A percentile compares a stretch with the other conserved stretches of the same genome.
Evolutionary conservation across 208 protist genomes (phyloP).

Genomic region (Acanthamoeba sp.): DNA sequence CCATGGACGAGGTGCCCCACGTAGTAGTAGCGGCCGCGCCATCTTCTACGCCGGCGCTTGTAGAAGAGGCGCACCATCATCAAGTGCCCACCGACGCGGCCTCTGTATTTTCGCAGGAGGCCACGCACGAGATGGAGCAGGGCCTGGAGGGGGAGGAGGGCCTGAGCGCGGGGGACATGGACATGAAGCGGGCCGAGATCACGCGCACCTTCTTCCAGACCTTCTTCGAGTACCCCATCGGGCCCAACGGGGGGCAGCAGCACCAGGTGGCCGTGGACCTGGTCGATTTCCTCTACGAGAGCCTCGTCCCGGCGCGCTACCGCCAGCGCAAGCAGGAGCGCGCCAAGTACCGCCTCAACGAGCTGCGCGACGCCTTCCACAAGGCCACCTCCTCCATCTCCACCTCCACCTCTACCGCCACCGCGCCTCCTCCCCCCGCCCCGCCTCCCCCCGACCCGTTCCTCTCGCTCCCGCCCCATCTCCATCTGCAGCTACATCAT

Average conservation of each 20-base stretch:
- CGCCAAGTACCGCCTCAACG: slow-evolving; percentile 14
- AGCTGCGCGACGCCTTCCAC: background rate
- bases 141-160: background rate
- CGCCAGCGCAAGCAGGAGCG: slow-evolving; percentile 25
- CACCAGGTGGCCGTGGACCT: background rate
- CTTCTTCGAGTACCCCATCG: slow-evolving; percentile 14
- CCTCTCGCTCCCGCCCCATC: background rate
- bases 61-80: background rate
- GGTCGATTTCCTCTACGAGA: slow-evolving; percentile 19
- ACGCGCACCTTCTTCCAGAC: slow-evolving; percentile 16
- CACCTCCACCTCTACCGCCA: background rate
- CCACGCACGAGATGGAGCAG: background rate
- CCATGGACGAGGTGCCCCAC: background rate
- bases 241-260: background rate
- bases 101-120: background rate
- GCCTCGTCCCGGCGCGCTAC: background rate
- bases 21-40: too few relatives aligned
- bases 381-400: background rate
- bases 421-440: too few relatives aligned
- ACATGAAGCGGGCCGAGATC: background rate
- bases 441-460: background rate
- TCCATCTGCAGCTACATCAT: background rate
- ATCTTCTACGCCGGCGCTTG: too few relatives aligned
- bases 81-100: background rate
- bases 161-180: background rate